A percentile compares a stretch with the other conserved stretches of the same genome.
phyloP scores from a whole-genome alignment of 2,329 filamentous ascomycete species.

The Scedosporium dehoogii region DNA sequence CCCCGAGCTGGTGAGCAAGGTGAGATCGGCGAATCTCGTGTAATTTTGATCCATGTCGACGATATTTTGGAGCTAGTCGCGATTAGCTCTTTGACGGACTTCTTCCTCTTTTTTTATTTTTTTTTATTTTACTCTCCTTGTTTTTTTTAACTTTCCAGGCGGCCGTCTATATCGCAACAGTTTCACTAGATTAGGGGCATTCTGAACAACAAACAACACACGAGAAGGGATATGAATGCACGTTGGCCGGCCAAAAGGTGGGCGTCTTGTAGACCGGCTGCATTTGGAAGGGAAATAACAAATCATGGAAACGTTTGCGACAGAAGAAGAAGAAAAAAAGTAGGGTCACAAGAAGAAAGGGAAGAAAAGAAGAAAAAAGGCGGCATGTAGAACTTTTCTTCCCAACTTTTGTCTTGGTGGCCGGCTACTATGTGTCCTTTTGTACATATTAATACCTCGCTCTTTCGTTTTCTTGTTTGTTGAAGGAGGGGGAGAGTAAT shows the following conservation, averaged over 20 bases:
- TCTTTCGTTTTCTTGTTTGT: background rate
- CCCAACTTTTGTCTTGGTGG: no score
- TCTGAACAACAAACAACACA: background rate
- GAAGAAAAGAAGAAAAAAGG: no score
- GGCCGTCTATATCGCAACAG: background rate
- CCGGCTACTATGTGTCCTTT: background rate
- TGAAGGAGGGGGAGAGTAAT: conserved; percentile 1
- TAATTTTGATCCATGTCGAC: background rate
- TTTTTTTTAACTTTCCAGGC: background rate
- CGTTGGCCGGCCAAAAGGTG: background rate
- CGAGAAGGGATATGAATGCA: background rate
- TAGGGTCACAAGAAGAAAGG: no score
- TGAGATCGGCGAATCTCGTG: conserved; percentile 3
- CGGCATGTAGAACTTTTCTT: no score
- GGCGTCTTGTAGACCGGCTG: background rate
- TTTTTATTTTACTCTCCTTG: background rate
- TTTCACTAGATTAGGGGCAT: background rate
- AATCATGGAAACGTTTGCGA: background rate
- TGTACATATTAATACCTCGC: conserved; percentile 2
- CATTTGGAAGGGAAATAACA: background rate
- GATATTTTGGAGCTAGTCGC: background rate
- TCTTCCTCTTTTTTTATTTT: background rate
- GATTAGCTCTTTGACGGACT: background rate
- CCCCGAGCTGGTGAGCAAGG: conserved; percentile 57
- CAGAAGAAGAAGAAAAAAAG: background rate